Conservation (phyloP, 352 stramenopile genomes). For the Globisporangium solare region DNA sequence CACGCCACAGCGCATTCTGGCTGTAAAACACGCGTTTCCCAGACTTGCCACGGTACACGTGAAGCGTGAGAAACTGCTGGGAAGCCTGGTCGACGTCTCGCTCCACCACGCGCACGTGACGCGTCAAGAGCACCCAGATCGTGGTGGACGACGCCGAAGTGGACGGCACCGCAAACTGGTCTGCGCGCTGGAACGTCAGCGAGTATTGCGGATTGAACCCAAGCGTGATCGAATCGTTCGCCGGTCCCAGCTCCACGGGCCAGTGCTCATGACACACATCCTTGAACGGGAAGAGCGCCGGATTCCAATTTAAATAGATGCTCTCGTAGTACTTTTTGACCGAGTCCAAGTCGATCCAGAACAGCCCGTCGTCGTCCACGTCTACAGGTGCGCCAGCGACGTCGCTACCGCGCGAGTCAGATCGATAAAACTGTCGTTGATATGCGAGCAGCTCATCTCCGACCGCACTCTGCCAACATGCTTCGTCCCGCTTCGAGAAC, state of each 20-base stretch:
- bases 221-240: constrained; percentile 89
- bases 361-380: constrained; percentile 92
- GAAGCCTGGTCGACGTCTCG: constrained; percentile 42
- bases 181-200: constrained; percentile 50
- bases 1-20: constrained; percentile 67
- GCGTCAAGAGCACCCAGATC: constrained; percentile 91
- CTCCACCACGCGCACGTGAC: constrained; percentile 86
- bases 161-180: constrained; percentile 13
- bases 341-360: constrained; percentile 95
- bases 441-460: constrained; percentile 58
- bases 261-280: constrained; percentile 79
- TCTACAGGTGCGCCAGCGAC: constrained; percentile 9
- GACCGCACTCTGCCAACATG: constrained; percentile 45
- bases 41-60: constrained; percentile 76
- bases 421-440: constrained; percentile 45
- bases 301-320: constrained; percentile 96
- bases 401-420: constrained; percentile 1
- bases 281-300: constrained; percentile 85
- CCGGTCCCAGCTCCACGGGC: constrained; percentile 75
- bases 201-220: constrained; percentile 94
- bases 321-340: constrained; percentile 91
- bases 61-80: constrained; percentile 87
- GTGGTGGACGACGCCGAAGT: constrained; percentile 31
- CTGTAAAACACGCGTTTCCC: constrained; percentile 83
- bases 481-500: constrained; percentile 68